phyloP scores from a whole-genome alignment of 2,329 filamentous ascomycete genomes.

The Aureobasidium musti region DNA sequence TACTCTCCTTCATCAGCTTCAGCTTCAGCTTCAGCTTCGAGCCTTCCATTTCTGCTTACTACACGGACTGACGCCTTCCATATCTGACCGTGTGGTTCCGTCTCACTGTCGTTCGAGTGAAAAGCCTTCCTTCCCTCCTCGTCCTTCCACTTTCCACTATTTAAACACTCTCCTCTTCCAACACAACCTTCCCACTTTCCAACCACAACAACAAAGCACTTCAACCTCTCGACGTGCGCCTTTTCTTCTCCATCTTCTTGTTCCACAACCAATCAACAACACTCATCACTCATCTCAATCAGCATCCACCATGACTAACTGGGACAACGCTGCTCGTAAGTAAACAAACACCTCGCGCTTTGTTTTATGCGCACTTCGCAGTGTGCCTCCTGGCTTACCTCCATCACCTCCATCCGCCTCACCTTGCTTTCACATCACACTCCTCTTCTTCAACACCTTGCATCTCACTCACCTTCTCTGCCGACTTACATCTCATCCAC shows the following conservation, averaged over 20 bases:
- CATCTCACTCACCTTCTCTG: background rate
- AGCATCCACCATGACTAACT: background rate
- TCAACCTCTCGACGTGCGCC: background rate
- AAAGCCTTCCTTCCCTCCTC: background rate
- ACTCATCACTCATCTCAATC: background rate
- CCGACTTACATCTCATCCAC: background rate
- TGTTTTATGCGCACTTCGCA: background rate
- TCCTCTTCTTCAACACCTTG: background rate
- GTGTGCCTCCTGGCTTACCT: background rate
- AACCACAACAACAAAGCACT: background rate
- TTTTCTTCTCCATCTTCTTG: background rate
- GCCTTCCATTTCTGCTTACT: background rate
- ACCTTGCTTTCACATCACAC: too few species aligned
- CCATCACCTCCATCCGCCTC: too few species aligned
- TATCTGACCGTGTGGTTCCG: background rate
- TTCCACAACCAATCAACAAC: background rate
- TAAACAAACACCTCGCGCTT: background rate
- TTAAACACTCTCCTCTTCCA: background rate
- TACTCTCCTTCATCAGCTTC: too few species aligned
- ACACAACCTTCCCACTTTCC: background rate
- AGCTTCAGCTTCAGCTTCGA: too few species aligned
- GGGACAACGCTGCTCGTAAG: conserved; percentile 11
- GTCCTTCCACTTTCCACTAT: background rate
- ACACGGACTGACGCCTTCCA: background rate
- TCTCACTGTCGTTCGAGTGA: too few species aligned